phyloP scores from a whole-genome alignment of 495 filamentous ascomycete species.

The Neurospora tetrasperma region DNA sequence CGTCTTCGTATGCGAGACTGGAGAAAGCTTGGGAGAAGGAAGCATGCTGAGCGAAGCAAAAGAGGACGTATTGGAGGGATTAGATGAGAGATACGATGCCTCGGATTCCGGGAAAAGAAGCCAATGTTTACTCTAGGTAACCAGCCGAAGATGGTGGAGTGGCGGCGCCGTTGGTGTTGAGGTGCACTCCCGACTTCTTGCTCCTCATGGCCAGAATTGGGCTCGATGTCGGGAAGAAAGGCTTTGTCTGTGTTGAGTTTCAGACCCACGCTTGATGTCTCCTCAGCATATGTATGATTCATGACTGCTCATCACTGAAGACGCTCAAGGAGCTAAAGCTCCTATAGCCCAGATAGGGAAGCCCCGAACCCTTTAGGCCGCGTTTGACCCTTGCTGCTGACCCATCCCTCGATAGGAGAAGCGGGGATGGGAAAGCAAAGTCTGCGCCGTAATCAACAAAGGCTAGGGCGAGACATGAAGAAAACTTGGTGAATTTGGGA shows the following conservation, averaged over 20 bases:
- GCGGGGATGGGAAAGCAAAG: background rate
- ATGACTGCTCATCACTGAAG: background rate
- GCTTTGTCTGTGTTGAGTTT: background rate
- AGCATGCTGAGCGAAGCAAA: slow-evolving; percentile 18
- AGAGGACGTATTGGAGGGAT: background rate
- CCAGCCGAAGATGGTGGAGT: background rate
- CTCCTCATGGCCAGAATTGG: background rate
- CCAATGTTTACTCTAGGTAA: background rate
- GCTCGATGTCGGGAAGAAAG: background rate
- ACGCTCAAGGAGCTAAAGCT: background rate
- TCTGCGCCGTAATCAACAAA: no score
- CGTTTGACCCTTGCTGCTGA: background rate
- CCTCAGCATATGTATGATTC: background rate
- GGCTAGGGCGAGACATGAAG: no score
- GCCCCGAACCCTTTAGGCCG: background rate
- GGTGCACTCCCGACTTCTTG: background rate
- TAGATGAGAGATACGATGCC: background rate
- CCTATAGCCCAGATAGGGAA: background rate
- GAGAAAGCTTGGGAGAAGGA: slow-evolving; percentile 32
- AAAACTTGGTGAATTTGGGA: no score
- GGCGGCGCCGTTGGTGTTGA: background rate
- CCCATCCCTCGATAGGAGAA: background rate
- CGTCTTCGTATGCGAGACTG: slow-evolving; percentile 11
- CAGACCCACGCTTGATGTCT: background rate
- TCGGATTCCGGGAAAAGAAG: background rate